Evolutionary conservation across 768 basidiomycete genomes (phyloP).

Genomic region (Tulasnella sp.): DNA sequence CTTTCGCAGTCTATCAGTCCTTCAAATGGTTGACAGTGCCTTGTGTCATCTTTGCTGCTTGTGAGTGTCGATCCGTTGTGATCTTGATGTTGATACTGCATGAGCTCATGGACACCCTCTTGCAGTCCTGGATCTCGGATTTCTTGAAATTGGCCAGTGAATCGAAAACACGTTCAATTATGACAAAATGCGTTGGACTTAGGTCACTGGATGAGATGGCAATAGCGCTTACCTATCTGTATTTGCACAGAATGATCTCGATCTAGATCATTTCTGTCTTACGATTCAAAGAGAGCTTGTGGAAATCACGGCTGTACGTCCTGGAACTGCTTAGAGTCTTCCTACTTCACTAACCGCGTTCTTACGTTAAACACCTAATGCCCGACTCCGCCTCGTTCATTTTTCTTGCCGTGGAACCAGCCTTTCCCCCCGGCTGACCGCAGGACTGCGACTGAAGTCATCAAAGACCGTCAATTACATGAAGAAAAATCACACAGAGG

Average conservation of each 20-base stretch:
- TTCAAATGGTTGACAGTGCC: slow-evolving; percentile 40
- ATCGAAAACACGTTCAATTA: slow-evolving; percentile 27
- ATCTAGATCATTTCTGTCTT: slow-evolving; percentile 55
- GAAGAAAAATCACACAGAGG: background rate
- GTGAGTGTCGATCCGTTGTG: background rate
- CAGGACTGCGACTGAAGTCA: slow-evolving; percentile 45
- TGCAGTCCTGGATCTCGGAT: slow-evolving; percentile 22
- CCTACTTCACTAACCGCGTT: too few species aligned
- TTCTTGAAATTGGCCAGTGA: slow-evolving; percentile 26
- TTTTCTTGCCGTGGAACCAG: slow-evolving; percentile 49
- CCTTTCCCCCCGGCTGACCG: slow-evolving; percentile 58
- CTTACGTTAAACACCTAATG: slow-evolving; percentile 37
- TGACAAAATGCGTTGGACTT: slow-evolving; percentile 20
- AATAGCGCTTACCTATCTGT: background rate
- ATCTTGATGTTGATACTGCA: background rate
- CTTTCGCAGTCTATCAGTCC: slow-evolving; percentile 38
- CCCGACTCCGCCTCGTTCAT: slow-evolving; percentile 43
- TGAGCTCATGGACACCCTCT: background rate
- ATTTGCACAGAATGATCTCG: slow-evolving; percentile 16
- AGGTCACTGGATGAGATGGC: background rate
- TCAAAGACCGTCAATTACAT: slow-evolving; percentile 32
- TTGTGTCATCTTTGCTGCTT: slow-evolving; percentile 1
- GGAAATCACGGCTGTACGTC: slow-evolving; percentile 33
- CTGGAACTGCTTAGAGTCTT: too few species aligned
- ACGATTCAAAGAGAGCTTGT: slow-evolving; percentile 56